Percentiles rank a stretch among this genome's conserved stretches.
Conservation (phyloP, 495 filamentous ascomycete genomes). For the Neurospora cerealis region DNA sequence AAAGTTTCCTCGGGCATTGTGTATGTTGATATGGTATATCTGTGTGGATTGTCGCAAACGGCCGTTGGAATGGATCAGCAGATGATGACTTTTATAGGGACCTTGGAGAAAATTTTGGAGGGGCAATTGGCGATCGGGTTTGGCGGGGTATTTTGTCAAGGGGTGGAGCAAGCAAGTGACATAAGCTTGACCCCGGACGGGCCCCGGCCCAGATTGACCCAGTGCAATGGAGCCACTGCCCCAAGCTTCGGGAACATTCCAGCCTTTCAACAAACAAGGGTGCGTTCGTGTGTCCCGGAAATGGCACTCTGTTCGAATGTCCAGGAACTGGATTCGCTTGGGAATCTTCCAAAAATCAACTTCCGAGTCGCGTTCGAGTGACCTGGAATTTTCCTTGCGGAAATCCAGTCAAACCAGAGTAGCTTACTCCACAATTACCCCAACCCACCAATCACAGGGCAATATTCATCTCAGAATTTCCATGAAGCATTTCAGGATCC, state of each 20-base stretch:
- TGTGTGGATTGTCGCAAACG: not conserved
- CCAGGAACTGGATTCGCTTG: too few relatives aligned
- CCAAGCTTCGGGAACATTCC: constrained; percentile 20
- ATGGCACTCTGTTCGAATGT: too few relatives aligned
- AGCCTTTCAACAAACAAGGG: not conserved
- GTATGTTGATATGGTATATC: constrained; percentile 2
- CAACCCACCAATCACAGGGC: too few relatives aligned
- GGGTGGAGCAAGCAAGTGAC: constrained; percentile 7
- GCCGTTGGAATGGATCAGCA: not conserved
- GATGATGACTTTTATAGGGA: not conserved
- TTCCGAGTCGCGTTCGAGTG: too few relatives aligned
- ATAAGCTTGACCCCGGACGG: not conserved
- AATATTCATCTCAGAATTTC: too few relatives aligned
- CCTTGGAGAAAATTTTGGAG: constrained; percentile 26
- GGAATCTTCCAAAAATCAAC: too few relatives aligned
- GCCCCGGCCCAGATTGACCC: not conserved
- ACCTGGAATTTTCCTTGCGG: too few relatives aligned
- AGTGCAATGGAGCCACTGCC: not conserved
- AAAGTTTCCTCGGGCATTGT: constrained; percentile 35
- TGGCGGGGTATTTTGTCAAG: constrained; percentile 17
- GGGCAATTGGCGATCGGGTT: constrained; percentile 17
- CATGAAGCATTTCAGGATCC: too few relatives aligned
- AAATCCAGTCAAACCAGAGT: too few relatives aligned
- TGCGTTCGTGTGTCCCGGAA: not conserved
- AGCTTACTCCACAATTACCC: too few relatives aligned